phyloP scores from a whole-genome alignment of 768 basidiomycete genomes.

The Leucocoprinus sp. region DNA sequence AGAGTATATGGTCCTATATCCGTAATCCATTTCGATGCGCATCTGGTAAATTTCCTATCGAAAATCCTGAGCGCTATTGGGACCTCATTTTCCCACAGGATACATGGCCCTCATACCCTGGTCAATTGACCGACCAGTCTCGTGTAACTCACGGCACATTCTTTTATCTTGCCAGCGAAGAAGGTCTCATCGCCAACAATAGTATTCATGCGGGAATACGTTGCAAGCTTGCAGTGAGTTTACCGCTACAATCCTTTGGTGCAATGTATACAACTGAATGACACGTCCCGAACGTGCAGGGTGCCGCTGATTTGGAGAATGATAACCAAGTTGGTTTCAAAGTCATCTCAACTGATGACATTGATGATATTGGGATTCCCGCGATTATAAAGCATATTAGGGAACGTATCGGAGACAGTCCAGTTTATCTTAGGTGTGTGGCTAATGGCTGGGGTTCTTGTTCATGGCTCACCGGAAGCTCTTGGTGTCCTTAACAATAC shows the following conservation, averaged over 20 bases:
- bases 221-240: constrained; percentile 50
- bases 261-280: too few species aligned
- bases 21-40: constrained; percentile 78
- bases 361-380: constrained; percentile 69
- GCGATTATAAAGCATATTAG: constrained; percentile 68
- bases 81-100: constrained; percentile 35
- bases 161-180: constrained; percentile 72
- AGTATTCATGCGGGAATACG: constrained; percentile 85
- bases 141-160: constrained; percentile 81
- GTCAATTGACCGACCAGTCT: constrained; percentile 52
- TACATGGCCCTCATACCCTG: constrained; percentile 54
- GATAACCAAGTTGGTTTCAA: constrained; percentile 73
- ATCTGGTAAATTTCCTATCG: constrained; percentile 25
- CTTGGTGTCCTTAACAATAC: not conserved
- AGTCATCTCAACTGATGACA: constrained; percentile 71
- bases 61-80: constrained; percentile 26
- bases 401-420: constrained; percentile 59
- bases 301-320: constrained; percentile 51
- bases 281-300: constrained; percentile 28
- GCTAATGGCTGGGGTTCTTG: too few species aligned
- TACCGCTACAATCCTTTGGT: too few species aligned
- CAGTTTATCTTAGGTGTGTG: constrained; percentile 69
- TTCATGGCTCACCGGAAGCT: not conserved
- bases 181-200: constrained; percentile 66
- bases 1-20: constrained; percentile 76